Evolutionary conservation across 371 early-diverging fungal species (phyloP).

Genomic region (Syncephalastrum sp.): DNA sequence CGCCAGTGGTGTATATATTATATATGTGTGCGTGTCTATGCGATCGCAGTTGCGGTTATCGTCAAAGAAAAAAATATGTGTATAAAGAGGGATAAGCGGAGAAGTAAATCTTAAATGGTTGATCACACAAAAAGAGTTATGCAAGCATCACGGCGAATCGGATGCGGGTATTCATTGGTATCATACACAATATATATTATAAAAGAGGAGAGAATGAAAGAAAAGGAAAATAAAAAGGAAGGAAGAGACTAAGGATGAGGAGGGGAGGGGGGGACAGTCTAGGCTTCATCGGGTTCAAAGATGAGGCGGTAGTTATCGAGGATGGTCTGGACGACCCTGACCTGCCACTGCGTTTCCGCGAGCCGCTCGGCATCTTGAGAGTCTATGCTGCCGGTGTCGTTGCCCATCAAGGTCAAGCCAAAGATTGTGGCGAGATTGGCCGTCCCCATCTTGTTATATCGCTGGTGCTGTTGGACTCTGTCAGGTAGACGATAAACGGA

Average conservation of each 20-base stretch:
- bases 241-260: too few species aligned
- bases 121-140: too few species aligned
- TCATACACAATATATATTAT: background rate
- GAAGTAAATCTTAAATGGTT: too few species aligned
- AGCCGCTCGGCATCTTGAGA: conserved; percentile 38
- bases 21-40: too few species aligned
- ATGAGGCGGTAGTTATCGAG: conserved; percentile 57
- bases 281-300: conserved; percentile 58
- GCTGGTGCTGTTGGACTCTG: conserved; percentile 75
- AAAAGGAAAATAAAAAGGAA: background rate
- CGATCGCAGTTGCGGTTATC: too few species aligned
- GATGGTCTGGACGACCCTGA: conserved; percentile 60
- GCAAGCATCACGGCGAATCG: too few species aligned
- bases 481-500: background rate
- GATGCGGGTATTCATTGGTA: too few species aligned
- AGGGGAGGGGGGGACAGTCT: background rate
- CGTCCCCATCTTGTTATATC: conserved; percentile 83
- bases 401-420: conserved; percentile 85
- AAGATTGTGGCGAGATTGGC: conserved; percentile 86
- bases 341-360: conserved; percentile 59
- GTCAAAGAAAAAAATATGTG: too few species aligned
- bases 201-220: background rate
- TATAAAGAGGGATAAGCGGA: too few species aligned
- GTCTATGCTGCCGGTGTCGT: conserved; percentile 28
- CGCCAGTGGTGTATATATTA: too few species aligned